phyloP scores from a whole-genome alignment of 345 rosid species.

The Arabidopsis suecica region DNA sequence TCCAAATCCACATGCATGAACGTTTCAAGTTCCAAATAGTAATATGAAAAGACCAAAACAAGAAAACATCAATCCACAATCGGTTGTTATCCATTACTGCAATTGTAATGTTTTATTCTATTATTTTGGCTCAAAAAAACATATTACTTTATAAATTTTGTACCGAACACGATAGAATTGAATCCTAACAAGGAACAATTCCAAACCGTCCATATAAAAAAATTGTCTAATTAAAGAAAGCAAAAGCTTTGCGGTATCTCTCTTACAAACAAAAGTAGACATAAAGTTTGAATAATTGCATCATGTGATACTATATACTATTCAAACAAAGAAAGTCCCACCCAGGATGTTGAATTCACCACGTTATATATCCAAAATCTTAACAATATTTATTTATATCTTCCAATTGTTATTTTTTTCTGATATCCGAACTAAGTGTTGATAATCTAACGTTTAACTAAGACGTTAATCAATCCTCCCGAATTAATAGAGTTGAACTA shows the following conservation, averaged over 20 bases:
- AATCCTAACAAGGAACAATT: slow-evolving; percentile 36
- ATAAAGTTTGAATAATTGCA: slow-evolving; percentile 35
- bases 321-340: slow-evolving; percentile 17
- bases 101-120: slow-evolving; percentile 5
- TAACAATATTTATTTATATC: not conserved
- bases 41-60: slow-evolving; percentile 5
- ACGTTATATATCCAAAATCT: not conserved
- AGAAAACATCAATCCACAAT: slow-evolving; percentile 13
- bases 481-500: too few relatives aligned
- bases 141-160: not conserved
- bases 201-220: slow-evolving; percentile 39
- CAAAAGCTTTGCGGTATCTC: slow-evolving; percentile 24
- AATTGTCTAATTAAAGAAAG: slow-evolving; percentile 20
- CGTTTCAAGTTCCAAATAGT: slow-evolving; percentile 4
- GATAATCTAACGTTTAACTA: too few relatives aligned
- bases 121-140: slow-evolving; percentile 2
- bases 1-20: not conserved
- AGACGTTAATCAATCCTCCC: too few relatives aligned
- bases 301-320: slow-evolving; percentile 23
- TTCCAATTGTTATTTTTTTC: not conserved
- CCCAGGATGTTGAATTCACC: not conserved
- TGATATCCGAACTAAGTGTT: too few relatives aligned
- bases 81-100: slow-evolving; percentile 12
- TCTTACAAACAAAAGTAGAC: slow-evolving; percentile 21
- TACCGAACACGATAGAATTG: slow-evolving; percentile 36